Percentiles rank a stretch among this genome's conserved stretches.
These are phyloP conservation scores for Diaporthe destruens DNA, from an alignment of 2,329 filamentous ascomycete genomes.

Conservation along the genomic window DNA sequence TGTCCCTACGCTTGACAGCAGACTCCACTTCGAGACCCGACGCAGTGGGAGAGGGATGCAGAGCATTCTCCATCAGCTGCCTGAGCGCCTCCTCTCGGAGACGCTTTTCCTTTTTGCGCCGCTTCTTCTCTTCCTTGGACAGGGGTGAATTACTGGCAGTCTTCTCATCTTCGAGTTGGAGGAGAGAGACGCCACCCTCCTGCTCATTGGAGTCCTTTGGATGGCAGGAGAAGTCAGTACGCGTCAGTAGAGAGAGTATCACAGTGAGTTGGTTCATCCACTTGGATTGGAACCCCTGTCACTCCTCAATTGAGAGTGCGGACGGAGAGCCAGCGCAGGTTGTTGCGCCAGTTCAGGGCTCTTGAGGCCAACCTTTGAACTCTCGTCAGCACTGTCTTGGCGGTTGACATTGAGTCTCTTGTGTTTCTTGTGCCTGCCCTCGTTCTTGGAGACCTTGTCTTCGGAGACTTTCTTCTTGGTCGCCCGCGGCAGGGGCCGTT, in stretches of 20 bases:
- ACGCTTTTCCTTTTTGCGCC: conserved; percentile 34
- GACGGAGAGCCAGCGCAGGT: conserved; percentile 38
- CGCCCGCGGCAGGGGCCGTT: conserved; percentile 23
- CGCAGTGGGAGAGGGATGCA: background rate
- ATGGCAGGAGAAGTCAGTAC: conserved; percentile 27
- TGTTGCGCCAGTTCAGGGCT: conserved; percentile 40
- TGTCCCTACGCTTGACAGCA: conserved; percentile 35
- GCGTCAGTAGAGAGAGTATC: background rate
- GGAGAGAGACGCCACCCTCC: conserved; percentile 37
- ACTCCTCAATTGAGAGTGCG: conserved; percentile 9
- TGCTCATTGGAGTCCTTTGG: conserved; percentile 34
- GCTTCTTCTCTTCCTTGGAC: conserved; percentile 25
- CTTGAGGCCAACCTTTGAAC: conserved; percentile 40
- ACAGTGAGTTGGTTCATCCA: conserved; percentile 30
- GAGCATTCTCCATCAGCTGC: conserved; percentile 17
- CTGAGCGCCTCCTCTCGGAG: conserved; percentile 33
- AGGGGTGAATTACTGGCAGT: background rate
- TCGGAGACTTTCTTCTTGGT: conserved; percentile 42
- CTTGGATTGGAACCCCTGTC: conserved; percentile 15
- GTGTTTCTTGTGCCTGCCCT: conserved; percentile 39
- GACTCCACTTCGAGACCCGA: conserved; percentile 7
- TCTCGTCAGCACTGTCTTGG: conserved; percentile 22
- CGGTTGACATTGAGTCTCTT: conserved; percentile 19
- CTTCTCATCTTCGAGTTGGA: conserved; percentile 19
- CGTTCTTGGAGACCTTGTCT: conserved; percentile 39